A percentile compares a stretch with the other conserved stretches of the same genome.
These are phyloP conservation scores for Gossypium sturtianum DNA, from an alignment of 345 rosid genomes.

Conservation along the genomic window DNA sequence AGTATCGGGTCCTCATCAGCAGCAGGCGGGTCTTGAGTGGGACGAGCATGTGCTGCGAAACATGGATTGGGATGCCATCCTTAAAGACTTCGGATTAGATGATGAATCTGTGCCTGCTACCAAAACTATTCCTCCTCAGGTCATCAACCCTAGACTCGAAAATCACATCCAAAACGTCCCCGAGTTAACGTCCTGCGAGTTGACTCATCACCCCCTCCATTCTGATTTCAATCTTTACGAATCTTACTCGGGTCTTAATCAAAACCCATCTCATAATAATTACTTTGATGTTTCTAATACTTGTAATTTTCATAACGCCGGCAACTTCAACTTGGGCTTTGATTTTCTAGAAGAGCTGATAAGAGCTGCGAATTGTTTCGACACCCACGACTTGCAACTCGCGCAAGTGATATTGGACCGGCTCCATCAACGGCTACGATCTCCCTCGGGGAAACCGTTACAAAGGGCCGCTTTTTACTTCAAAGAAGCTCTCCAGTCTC, in stretches of 20 bases:
- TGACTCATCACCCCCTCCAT: constrained; percentile 23
- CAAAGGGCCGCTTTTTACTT: constrained; percentile 85
- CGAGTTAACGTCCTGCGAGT: constrained; percentile 20
- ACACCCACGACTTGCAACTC: constrained; percentile 66
- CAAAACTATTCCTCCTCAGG: constrained; percentile 12
- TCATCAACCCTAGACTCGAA: background rate
- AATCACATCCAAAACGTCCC: constrained; percentile 21
- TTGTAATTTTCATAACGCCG: constrained; percentile 18
- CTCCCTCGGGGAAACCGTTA: constrained; percentile 67
- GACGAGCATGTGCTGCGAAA: constrained; percentile 59
- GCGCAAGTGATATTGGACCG: constrained; percentile 77
- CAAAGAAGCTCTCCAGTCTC: constrained; percentile 72
- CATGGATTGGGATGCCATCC: constrained; percentile 87
- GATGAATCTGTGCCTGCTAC: constrained; percentile 47
- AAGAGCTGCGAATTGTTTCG: constrained; percentile 75
- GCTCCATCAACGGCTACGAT: constrained; percentile 53
- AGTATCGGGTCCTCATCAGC: background rate
- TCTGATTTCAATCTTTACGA: constrained; percentile 53
- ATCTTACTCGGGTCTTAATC: constrained; percentile 27
- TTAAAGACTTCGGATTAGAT: constrained; percentile 67
- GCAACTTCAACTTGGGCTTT: constrained; percentile 30
- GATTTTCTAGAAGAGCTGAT: constrained; percentile 73
- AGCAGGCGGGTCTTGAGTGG: constrained; percentile 26
- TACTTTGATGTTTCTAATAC: constrained; percentile 23
- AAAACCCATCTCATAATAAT: constrained; percentile 13